Conservation (phyloP, 1,284 basidiomycete species). For the Ceratobasidium sp. region DNA sequence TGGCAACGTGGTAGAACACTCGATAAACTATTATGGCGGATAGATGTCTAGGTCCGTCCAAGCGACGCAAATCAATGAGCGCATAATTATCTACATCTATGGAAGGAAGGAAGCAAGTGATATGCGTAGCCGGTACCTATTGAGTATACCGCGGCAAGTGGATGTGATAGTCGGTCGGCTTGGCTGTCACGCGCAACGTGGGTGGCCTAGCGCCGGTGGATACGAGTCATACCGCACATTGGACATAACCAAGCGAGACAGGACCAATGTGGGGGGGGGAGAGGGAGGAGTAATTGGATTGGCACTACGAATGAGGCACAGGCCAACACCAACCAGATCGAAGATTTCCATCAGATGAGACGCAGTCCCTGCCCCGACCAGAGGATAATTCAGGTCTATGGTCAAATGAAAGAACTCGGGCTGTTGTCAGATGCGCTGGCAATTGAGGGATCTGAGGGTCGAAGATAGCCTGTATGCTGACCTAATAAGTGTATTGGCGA, state of each 20-base stretch:
- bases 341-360: slow-evolving; percentile 13
- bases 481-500: neutral
- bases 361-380: neutral
- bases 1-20: too few species aligned
- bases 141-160: slow-evolving; percentile 3
- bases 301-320: neutral
- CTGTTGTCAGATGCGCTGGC: slow-evolving; percentile 8
- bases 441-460: slow-evolving; percentile 3
- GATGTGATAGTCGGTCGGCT: neutral
- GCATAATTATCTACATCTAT: neutral
- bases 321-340: too few species aligned
- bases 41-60: slow-evolving; percentile 18
- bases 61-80: slow-evolving; percentile 13
- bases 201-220: neutral
- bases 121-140: neutral
- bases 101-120: neutral
- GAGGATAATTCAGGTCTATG: neutral
- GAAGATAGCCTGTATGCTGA: slow-evolving; percentile 4
- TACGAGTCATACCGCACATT: neutral
- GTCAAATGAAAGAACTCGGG: neutral
- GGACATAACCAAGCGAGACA: slow-evolving; percentile 18
- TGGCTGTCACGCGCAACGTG: neutral
- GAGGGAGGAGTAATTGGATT: neutral
- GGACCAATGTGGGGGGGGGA: neutral
- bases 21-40: neutral